phyloP scores from a whole-genome alignment of 345 rosid species.

The Moricandia moricandioides region DNA sequence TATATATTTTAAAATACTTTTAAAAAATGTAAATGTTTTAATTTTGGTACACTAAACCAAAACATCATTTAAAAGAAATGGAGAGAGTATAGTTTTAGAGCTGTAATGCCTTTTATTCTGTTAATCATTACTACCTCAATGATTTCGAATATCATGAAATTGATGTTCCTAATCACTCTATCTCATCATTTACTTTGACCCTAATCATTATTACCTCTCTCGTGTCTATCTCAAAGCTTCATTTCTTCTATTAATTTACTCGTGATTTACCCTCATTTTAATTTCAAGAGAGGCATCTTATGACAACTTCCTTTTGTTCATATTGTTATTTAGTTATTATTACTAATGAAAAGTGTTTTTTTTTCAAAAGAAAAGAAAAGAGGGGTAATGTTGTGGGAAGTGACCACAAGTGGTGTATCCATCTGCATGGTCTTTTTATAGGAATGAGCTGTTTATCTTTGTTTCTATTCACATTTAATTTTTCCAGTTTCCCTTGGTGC shows the following conservation, averaged over 20 bases:
- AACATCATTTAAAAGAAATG: too few relatives aligned
- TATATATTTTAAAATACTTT: too few relatives aligned
- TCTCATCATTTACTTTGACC: constrained; percentile 27
- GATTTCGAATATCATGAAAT: neutral
- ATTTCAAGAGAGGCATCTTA: neutral
- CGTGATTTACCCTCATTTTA: neutral
- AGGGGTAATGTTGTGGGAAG: constrained; percentile 15
- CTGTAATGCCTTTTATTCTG: constrained; percentile 18
- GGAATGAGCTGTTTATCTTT: constrained; percentile 36
- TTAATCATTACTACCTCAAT: neutral
- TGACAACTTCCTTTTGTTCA: neutral
- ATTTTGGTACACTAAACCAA: too few relatives aligned
- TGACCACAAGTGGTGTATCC: constrained; percentile 30
- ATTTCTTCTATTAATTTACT: neutral
- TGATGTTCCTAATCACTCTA: constrained; percentile 11
- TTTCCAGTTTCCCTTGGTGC: neutral
- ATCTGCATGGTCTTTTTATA: constrained; percentile 30
- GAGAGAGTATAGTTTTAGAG: neutral
- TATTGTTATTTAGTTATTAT: constrained; percentile 12
- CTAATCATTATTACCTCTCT: constrained; percentile 11
- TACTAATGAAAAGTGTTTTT: neutral
- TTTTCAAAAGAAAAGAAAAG: neutral
- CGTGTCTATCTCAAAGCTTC: neutral
- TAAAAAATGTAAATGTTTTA: too few relatives aligned
- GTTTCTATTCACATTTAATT: constrained; percentile 24